Percentiles rank a stretch among this genome's conserved stretches.
phyloP scores from a whole-genome alignment of 2,329 filamentous ascomycete species.

The Westerdykella sp. region DNA sequence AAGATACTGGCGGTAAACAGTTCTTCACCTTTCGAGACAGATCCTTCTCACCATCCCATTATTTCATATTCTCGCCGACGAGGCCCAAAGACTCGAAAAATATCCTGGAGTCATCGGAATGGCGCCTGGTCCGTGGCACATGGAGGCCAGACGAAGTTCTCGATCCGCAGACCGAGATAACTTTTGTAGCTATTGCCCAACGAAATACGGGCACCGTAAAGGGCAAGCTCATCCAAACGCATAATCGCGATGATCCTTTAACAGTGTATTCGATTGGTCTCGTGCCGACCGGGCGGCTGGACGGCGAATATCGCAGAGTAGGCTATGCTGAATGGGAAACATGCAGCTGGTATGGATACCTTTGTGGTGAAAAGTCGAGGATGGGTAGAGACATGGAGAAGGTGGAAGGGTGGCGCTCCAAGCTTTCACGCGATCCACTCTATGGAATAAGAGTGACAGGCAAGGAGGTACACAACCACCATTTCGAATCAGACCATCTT shows the following conservation, averaged over 20 bases:
- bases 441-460: background rate
- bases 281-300: conserved; percentile 3
- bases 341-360: conserved; percentile 19
- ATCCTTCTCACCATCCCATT: conserved; percentile 9
- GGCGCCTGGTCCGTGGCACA: conserved; percentile 10
- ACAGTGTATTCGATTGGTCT: conserved; percentile 10
- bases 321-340: conserved; percentile 16
- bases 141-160: conserved; percentile 19
- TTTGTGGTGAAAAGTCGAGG: conserved; percentile 8
- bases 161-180: conserved; percentile 10
- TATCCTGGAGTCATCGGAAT: conserved; percentile 2
- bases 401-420: conserved; percentile 4
- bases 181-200: conserved; percentile 19
- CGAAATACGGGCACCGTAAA: conserved; percentile 4
- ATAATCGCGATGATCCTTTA: conserved; percentile 5
- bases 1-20: background rate
- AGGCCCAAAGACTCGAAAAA: conserved; percentile 1
- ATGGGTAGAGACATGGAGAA: conserved; percentile 5
- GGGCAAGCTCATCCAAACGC: conserved; percentile 1
- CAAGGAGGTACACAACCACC: conserved; percentile 9
- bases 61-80: conserved; percentile 13
- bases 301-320: conserved; percentile 13
- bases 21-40: conserved; percentile 9
- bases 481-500: conserved; percentile 2
- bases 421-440: background rate